Conservation (phyloP, 352 stramenopile genomes). For the Saprolegnia parasitica region DNA sequence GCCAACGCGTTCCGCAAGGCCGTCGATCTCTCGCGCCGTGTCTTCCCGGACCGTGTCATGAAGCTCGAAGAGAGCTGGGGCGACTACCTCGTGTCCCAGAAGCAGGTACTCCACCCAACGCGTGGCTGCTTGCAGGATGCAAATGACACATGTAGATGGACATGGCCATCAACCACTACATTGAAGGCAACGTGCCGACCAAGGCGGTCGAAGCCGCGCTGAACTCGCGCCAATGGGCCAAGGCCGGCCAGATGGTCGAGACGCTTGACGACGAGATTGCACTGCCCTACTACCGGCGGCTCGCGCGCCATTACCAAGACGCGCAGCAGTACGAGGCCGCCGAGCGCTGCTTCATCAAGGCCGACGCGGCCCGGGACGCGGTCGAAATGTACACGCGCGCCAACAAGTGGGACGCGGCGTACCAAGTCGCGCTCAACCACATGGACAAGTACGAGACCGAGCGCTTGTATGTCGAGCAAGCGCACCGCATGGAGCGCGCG, state of each 20-base stretch:
- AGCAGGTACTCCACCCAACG: constrained; percentile 56
- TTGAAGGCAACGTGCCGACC: constrained; percentile 88
- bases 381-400: constrained; percentile 94
- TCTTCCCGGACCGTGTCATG: constrained; percentile 89
- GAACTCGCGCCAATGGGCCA: constrained; percentile 91
- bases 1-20: constrained; percentile 90
- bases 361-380: constrained; percentile 78
- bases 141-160: constrained; percentile 54
- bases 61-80: constrained; percentile 90
- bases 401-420: constrained; percentile 91
- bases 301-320: constrained; percentile 90
- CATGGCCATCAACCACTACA: constrained; percentile 96
- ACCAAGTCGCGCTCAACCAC: constrained; percentile 89
- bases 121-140: neutral
- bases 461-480: constrained; percentile 90
- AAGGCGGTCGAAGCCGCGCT: constrained; percentile 92
- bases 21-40: constrained; percentile 87
- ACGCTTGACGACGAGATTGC: constrained; percentile 86
- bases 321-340: constrained; percentile 78
- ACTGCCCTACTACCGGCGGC: constrained; percentile 83
- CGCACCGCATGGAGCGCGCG: constrained; percentile 85
- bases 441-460: constrained; percentile 91
- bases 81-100: constrained; percentile 89
- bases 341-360: constrained; percentile 91
- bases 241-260: constrained; percentile 89